phyloP scores from a whole-genome alignment of 345 rosid species.

The Citrus trifoliata region DNA sequence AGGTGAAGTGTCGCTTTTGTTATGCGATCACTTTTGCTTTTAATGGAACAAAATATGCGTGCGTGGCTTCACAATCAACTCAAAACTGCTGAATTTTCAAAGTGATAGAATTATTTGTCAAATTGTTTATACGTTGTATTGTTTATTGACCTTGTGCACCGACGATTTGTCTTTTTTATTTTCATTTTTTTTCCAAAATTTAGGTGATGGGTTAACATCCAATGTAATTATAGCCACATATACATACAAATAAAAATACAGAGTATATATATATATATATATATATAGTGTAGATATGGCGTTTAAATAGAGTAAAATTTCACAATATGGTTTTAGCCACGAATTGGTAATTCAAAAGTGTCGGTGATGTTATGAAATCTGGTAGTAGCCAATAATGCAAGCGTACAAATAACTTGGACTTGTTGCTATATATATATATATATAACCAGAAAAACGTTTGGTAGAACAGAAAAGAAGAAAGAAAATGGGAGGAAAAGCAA shows the following conservation, averaged over 20 bases:
- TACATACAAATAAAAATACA: not conserved
- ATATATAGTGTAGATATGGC: no score
- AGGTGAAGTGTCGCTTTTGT: constrained; percentile 4
- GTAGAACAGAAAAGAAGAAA: not conserved
- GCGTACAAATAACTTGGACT: no score
- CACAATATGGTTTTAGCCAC: not conserved
- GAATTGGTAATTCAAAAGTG: not conserved
- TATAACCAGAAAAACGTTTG: not conserved
- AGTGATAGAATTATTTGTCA: not conserved
- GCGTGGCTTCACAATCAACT: not conserved
- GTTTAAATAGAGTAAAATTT: not conserved
- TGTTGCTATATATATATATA: not conserved
- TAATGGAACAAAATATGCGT: not conserved
- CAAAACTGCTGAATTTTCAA: not conserved
- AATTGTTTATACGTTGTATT: no score
- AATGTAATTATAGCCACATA: not conserved
- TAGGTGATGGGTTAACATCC: not conserved
- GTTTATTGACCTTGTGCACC: not conserved
- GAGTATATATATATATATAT: no score
- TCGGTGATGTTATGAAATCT: not conserved
- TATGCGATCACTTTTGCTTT: not conserved
- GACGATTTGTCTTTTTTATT: not conserved
- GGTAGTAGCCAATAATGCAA: not conserved
- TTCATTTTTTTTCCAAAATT: not conserved
- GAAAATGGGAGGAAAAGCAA: not conserved